A percentile compares a stretch with the other conserved stretches of the same genome.
phyloP scores from a whole-genome alignment of 345 rosid genomes.

The Fremontodendron californicum region DNA sequence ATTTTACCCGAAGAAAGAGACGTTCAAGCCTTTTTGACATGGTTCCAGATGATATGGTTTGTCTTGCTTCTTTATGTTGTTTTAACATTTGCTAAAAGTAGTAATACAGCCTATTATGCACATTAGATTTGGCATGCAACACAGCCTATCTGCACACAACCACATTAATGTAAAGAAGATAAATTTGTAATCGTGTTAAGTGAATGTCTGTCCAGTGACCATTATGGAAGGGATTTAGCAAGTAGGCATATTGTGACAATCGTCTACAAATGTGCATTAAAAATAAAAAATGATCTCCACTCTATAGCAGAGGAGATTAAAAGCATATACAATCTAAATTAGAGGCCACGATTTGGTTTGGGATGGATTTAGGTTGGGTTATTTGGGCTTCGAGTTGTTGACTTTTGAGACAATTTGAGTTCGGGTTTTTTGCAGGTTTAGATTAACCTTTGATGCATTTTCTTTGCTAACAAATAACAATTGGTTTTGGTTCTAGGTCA shows the following conservation, averaged over 20 bases:
- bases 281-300: background rate
- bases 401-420: background rate
- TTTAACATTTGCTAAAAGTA: background rate
- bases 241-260: background rate
- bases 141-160: background rate
- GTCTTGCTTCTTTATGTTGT: constrained; percentile 14
- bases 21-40: constrained; percentile 96
- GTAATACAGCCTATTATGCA: background rate
- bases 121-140: background rate
- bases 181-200: background rate
- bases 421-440: background rate
- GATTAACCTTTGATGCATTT: background rate
- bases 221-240: background rate
- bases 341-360: background rate
- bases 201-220: too few relatives aligned
- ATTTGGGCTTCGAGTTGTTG: background rate
- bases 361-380: background rate
- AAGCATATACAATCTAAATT: background rate
- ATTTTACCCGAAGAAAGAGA: constrained; percentile 72
- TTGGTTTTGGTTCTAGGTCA: background rate
- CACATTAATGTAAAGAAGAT: background rate
- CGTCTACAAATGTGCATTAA: background rate
- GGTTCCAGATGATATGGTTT: constrained; percentile 79
- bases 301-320: background rate
- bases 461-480: background rate